Percentiles rank a stretch among this genome's conserved stretches.
Evolutionary conservation across 2,329 filamentous ascomycete species (phyloP).

Genomic region (Pseudocercospora macadamiae): DNA sequence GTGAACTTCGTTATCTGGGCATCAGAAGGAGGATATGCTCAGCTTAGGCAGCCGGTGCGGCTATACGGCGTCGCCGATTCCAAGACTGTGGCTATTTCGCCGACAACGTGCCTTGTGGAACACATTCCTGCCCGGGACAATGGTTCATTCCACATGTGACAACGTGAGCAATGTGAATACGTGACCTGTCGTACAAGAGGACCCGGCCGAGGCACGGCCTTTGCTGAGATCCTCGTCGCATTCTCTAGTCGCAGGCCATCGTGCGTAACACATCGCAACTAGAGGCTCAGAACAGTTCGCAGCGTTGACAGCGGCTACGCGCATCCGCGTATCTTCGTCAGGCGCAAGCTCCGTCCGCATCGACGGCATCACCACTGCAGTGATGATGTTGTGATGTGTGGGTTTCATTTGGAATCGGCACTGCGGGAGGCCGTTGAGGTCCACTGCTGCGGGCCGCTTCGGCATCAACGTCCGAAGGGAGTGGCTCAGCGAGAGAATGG

Average conservation of each 20-base stretch:
- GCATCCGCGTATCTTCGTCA: background rate
- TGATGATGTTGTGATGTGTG: background rate
- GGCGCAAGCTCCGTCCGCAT: background rate
- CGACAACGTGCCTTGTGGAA: background rate
- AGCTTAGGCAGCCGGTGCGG: background rate
- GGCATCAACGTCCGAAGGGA: background rate
- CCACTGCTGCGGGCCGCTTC: background rate
- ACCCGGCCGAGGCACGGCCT: background rate
- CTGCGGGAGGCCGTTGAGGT: background rate
- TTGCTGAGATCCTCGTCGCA: background rate
- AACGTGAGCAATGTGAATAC: background rate
- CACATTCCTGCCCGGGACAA: background rate
- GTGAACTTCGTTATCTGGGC: background rate
- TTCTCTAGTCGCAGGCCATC: slow-evolving; percentile 3
- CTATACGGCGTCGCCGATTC: background rate
- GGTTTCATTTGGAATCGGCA: background rate
- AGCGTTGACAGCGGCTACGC: background rate
- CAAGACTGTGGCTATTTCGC: background rate
- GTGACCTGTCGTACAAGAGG: background rate
- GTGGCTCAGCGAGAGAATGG: background rate
- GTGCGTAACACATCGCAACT: background rate
- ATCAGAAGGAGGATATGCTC: background rate
- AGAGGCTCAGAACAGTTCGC: slow-evolving; percentile 3
- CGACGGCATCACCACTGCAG: background rate
- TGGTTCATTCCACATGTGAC: slow-evolving; percentile 3